Conservation (phyloP, 148 eudicot species). For the Heliosperma pusillum region DNA sequence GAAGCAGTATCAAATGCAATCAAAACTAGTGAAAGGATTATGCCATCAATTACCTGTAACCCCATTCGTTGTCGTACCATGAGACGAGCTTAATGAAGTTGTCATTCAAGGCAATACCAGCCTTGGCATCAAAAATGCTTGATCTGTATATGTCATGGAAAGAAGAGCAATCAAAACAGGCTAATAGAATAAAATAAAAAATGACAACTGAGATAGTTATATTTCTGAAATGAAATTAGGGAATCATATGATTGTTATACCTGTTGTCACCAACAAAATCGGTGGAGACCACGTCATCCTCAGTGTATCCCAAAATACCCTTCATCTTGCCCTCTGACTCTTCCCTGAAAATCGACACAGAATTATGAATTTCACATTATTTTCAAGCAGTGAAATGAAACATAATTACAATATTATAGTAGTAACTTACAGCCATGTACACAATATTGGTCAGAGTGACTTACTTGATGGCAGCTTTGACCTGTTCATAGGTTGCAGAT, state of each 20-base stretch:
- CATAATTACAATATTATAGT: no score
- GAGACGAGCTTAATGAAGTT: constrained; percentile 71
- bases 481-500: constrained; percentile 50
- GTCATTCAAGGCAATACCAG: constrained; percentile 81
- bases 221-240: no score
- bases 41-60: constrained; percentile 66
- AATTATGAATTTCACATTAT: background rate
- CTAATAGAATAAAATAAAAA: background rate
- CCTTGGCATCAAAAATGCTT: constrained; percentile 93
- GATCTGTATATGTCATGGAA: constrained; percentile 42
- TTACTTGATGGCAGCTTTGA: constrained; percentile 67
- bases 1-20: background rate
- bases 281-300: constrained; percentile 71
- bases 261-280: constrained; percentile 73
- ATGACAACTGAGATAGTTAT: background rate
- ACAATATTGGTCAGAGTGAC: background rate
- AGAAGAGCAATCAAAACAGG: background rate
- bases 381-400: background rate
- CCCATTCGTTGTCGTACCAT: constrained; percentile 95
- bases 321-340: constrained; percentile 74
- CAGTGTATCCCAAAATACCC: constrained; percentile 74
- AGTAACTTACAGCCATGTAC: background rate
- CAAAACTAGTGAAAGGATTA: background rate
- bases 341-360: constrained; percentile 34
- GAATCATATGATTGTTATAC: constrained; percentile 22